A percentile compares a stretch with the other conserved stretches of the same genome.
These are phyloP conservation scores for Serendipita indica DNA, from an alignment of 768 basidiomycete genomes.

Conservation along the genomic window DNA sequence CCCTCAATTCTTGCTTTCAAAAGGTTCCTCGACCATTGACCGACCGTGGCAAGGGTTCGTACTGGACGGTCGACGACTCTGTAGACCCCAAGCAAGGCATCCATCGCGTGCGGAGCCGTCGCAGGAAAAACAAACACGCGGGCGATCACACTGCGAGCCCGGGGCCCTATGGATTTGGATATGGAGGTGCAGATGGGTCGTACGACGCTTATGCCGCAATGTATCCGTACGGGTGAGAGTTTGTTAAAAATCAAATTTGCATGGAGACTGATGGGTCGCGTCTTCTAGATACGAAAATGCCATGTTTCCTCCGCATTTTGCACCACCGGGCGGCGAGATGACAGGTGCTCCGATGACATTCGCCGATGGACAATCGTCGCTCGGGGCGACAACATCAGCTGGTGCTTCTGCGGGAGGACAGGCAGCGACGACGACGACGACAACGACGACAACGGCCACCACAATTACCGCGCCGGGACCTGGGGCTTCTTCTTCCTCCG, in stretches of 20 bases:
- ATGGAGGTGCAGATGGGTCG: not conserved
- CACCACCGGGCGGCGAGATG: not conserved
- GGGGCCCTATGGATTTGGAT: not conserved
- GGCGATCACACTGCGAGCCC: not conserved
- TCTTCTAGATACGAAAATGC: not conserved
- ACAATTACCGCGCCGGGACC: too few relatives aligned
- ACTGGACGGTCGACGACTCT: slow-evolving; percentile 85
- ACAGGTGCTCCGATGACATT: not conserved
- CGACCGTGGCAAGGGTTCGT: slow-evolving; percentile 80
- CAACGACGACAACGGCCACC: too few relatives aligned
- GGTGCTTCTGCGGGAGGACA: too few relatives aligned
- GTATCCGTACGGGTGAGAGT: slow-evolving; percentile 7
- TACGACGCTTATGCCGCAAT: slow-evolving; percentile 8
- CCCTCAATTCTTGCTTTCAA: slow-evolving; percentile 80
- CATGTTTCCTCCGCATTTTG: slow-evolving; percentile 6
- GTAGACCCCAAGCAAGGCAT: slow-evolving; percentile 82
- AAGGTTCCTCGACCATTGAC: slow-evolving; percentile 81
- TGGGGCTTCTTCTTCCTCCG: too few relatives aligned
- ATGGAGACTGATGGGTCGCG: not conserved
- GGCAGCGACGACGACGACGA: too few relatives aligned
- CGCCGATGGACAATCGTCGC: too few relatives aligned
- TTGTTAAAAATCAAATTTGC: not conserved
- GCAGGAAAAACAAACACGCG: slow-evolving; percentile 38
- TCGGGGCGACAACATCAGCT: too few relatives aligned
- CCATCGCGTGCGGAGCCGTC: slow-evolving; percentile 55